phyloP scores from a whole-genome alignment of 306 rosid species.

The Acacia crassicarpa region DNA sequence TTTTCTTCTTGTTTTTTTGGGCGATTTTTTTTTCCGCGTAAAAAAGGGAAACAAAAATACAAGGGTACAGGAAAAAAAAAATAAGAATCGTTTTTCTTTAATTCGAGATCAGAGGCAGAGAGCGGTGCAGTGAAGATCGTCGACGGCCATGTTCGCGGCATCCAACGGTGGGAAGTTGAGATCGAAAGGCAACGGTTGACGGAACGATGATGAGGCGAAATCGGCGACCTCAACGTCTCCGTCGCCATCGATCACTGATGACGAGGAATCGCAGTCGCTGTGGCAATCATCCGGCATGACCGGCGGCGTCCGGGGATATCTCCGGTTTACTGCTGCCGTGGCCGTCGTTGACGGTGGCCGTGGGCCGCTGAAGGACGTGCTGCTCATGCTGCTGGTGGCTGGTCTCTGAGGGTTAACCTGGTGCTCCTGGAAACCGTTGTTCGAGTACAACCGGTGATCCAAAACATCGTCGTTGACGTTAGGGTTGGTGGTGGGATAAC shows the following conservation, averaged over 20 bases:
- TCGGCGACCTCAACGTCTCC: slow-evolving; percentile 29
- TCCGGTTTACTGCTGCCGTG: slow-evolving; percentile 20
- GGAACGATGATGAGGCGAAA: slow-evolving; percentile 42
- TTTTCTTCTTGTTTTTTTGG: slow-evolving; percentile 29
- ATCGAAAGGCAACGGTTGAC: slow-evolving; percentile 63
- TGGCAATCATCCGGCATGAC: slow-evolving; percentile 77
- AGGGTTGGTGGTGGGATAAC: slow-evolving; percentile 22
- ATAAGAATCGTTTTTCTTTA: slow-evolving; percentile 42
- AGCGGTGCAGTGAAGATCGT: slow-evolving; percentile 67
- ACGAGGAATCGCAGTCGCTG: slow-evolving; percentile 90
- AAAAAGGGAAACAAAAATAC: slow-evolving; percentile 32
- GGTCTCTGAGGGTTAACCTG: neutral
- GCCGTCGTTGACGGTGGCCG: neutral
- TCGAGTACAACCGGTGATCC: slow-evolving; percentile 42
- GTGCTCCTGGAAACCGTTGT: neutral
- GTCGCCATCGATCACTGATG: slow-evolving; percentile 59
- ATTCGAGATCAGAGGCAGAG: slow-evolving; percentile 67
- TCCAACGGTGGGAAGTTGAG: slow-evolving; percentile 74
- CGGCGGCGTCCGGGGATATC: slow-evolving; percentile 63
- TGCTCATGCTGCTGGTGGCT: slow-evolving; percentile 10
- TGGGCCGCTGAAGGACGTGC: slow-evolving; percentile 6
- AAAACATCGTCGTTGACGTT: slow-evolving; percentile 29
- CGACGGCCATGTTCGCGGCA: slow-evolving; percentile 38
- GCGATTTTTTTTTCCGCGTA: slow-evolving; percentile 33
- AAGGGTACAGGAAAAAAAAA: slow-evolving; percentile 11